Percentiles rank a stretch among this genome's conserved stretches.
Conservation (phyloP, 139 green algal genomes). For the Coccomyxa sp. region DNA sequence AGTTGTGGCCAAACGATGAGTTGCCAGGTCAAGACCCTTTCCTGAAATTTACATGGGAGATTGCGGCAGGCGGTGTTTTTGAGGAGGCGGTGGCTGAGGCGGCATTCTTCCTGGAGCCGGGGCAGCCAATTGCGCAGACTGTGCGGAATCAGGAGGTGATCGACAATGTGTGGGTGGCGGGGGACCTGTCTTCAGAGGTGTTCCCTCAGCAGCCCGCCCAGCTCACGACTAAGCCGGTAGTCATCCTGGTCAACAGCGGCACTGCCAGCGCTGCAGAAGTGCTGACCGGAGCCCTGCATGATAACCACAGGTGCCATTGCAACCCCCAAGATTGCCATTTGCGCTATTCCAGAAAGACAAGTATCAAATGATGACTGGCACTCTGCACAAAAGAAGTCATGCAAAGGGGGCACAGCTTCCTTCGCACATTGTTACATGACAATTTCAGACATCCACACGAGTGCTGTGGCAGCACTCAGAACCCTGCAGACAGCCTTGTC, state of each 20-base stretch:
- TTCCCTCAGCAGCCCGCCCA: conserved; percentile 25
- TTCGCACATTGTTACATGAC: too few relatives aligned
- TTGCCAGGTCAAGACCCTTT: too few relatives aligned
- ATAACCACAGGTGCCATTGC: conserved; percentile 31
- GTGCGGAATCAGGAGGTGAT: conserved; percentile 28
- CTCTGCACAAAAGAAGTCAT: too few relatives aligned
- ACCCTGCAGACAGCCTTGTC: too few relatives aligned
- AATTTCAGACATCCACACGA: too few relatives aligned
- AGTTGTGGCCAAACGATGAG: too few relatives aligned
- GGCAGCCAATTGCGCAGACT: conserved; percentile 23
- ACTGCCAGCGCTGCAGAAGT: conserved; percentile 54
- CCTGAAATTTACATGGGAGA: too few relatives aligned
- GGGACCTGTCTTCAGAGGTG: conserved; percentile 1
- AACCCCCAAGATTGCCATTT: too few relatives aligned
- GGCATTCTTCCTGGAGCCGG: conserved; percentile 27
- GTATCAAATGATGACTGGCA: too few relatives aligned
- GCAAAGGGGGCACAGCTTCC: too few relatives aligned
- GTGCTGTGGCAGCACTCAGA: too few relatives aligned
- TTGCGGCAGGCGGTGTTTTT: conserved; percentile 40
- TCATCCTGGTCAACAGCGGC: conserved; percentile 49
- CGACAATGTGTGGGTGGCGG: conserved; percentile 29
- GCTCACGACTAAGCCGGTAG: conserved; percentile 32
- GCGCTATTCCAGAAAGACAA: too few relatives aligned
- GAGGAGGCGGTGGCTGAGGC: conserved; percentile 55
- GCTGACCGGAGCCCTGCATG: conserved; percentile 43